Base-by-base conservation (phyloP, 2,329 filamentous ascomycete species). In the Helotiales sp. region DNA sequence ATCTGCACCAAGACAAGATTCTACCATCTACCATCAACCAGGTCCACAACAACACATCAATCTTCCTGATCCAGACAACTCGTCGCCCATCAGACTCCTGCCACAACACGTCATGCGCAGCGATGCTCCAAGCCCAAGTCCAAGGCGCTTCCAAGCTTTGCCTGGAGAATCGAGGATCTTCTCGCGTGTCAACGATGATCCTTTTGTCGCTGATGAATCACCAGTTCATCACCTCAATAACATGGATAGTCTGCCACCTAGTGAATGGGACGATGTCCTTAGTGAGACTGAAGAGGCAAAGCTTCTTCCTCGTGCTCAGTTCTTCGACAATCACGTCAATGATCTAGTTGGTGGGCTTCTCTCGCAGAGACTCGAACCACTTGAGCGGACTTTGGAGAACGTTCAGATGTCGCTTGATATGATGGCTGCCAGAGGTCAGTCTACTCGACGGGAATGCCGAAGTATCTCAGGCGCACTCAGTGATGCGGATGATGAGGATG, bases 401-500 rank as follows among this genome's bases (percentile, higher is more conserved):
- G 96, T 98, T 47, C 91, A 95, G 72, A 83, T 90, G 64, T 87
- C 87, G 3, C 79, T 97, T 63, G 83, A 84, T 20, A 81, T 83
- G 50, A 83, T 91, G 72, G 84, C 86, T 30, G 82, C 83, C 32
- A 83, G 83, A 63, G 82, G 84, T 15, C 81, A 83, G 28, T 87
- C 88, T 11, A 86, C 83, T 64, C 83, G 86, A 32, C 85, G 85
- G 47, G 85, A 86, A 28, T 83, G 87, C 71, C 87, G 89, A 72
- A 93, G 89, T 77, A 79, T 87, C 47, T 94, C 91, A 55, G 87
- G 84, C n/a, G 91, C 93, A 32, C 76, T 85, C 3, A 89, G 96
- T 67, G 97, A 95, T 77, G 96, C 98, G 80, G 95, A 96, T 11
- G 95, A 98, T 77, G 94, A 97, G 70, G 93, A 97, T 32, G 94